A percentile compares a stretch with the other conserved stretches of the same genome.
These are phyloP conservation scores for Geranium rotundifolium DNA, from an alignment of 345 rosid genomes.

Conservation along the genomic window DNA sequence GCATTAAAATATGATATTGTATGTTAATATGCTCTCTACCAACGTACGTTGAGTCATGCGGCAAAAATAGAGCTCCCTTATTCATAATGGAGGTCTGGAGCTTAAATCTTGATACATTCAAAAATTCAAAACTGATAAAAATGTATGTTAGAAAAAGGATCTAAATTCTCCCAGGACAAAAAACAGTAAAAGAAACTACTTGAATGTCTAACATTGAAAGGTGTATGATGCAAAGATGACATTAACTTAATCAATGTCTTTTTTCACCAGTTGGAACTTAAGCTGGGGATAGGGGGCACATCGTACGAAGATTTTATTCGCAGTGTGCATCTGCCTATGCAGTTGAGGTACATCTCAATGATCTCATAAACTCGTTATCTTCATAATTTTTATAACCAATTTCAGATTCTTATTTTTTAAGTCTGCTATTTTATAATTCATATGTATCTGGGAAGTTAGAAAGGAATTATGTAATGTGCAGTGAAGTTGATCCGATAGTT, in stretches of 20 bases:
- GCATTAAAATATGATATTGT: too few relatives aligned
- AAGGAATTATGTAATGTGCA: constrained; percentile 19
- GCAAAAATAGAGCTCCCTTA: too few relatives aligned
- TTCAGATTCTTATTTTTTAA: background rate
- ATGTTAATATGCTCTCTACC: too few relatives aligned
- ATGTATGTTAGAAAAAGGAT: too few relatives aligned
- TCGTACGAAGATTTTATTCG: constrained; percentile 79
- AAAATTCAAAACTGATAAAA: too few relatives aligned
- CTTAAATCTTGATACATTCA: too few relatives aligned
- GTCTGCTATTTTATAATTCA: background rate
- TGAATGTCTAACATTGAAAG: background rate
- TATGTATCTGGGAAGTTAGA: background rate
- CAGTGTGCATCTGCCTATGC: constrained; percentile 74
- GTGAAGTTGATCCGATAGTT: constrained; percentile 92
- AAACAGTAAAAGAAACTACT: too few relatives aligned
- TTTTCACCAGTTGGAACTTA: constrained; percentile 66
- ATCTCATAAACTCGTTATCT: background rate
- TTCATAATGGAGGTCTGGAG: too few relatives aligned
- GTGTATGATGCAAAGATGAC: background rate
- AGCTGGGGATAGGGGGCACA: constrained; percentile 89
- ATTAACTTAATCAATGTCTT: constrained; percentile 5
- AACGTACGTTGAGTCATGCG: too few relatives aligned
- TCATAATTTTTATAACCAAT: too few relatives aligned
- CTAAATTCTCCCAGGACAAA: too few relatives aligned
- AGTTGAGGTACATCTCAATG: constrained; percentile 68